A percentile compares a stretch with the other conserved stretches of the same genome.
Evolutionary conservation across 768 basidiomycete species (phyloP).

Genomic region (Hygrophoropsis aurantiaca): DNA sequence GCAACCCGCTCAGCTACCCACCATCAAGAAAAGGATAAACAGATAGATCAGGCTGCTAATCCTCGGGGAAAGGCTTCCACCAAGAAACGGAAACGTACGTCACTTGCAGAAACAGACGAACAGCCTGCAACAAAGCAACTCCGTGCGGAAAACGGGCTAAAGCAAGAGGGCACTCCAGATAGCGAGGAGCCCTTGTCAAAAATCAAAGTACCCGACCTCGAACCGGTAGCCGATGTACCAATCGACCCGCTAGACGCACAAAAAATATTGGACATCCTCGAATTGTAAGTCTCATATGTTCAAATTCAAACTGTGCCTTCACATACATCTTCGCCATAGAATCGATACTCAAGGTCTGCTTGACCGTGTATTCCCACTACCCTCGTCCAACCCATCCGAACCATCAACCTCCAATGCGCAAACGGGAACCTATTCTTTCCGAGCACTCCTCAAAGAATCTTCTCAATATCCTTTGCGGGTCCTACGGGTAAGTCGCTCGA

Average conservation of each 20-base stretch:
- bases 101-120: slow-evolving; percentile 45
- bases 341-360: slow-evolving; percentile 74
- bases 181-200: slow-evolving; percentile 16
- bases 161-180: slow-evolving; percentile 30
- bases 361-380: slow-evolving; percentile 73
- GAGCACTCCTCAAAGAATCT: slow-evolving; percentile 54
- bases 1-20: slow-evolving; percentile 67
- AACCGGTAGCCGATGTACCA: slow-evolving; percentile 47
- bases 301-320: not conserved
- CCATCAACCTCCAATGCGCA: slow-evolving; percentile 39
- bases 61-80: slow-evolving; percentile 29
- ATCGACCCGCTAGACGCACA: slow-evolving; percentile 45
- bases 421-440: slow-evolving; percentile 45
- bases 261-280: slow-evolving; percentile 59
- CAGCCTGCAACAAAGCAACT: slow-evolving; percentile 50
- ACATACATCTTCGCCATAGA: slow-evolving; percentile 33
- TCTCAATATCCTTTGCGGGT: slow-evolving; percentile 53
- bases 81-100: slow-evolving; percentile 72
- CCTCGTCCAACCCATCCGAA: slow-evolving; percentile 36
- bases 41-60: slow-evolving; percentile 17
- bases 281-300: slow-evolving; percentile 39
- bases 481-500: slow-evolving; percentile 48
- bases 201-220: slow-evolving; percentile 24
- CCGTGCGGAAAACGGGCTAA: slow-evolving; percentile 38
- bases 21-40: slow-evolving; percentile 37